Conservation (phyloP, 768 basidiomycete species). For the Tylopilus felleus region DNA sequence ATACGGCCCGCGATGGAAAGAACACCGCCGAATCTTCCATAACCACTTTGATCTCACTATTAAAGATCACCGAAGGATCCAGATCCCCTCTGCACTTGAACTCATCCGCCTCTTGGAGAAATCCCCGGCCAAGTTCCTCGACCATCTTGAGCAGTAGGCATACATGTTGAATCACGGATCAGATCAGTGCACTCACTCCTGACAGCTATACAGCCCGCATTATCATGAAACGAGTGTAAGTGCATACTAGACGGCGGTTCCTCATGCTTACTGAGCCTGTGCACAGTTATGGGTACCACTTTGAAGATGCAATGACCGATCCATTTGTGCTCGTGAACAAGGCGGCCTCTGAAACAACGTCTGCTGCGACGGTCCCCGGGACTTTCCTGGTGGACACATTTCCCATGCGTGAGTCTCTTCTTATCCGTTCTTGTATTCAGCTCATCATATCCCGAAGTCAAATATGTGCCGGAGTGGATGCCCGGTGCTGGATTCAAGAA, state of each 20-base stretch:
- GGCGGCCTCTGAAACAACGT: slow-evolving; percentile 2
- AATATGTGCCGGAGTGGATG: slow-evolving; percentile 3
- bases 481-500: slow-evolving; percentile 3
- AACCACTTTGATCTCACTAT: slow-evolving; percentile 4
- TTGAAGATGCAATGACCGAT: slow-evolving; percentile 1
- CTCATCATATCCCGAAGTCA: background rate
- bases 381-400: slow-evolving; percentile 4
- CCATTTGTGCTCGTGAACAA: slow-evolving; percentile 7
- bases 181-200: background rate
- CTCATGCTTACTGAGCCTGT: background rate
- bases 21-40: slow-evolving; percentile 6
- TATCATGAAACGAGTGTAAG: slow-evolving; percentile 7
- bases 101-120: background rate
- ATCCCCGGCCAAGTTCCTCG: background rate
- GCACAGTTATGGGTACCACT: slow-evolving; percentile 1
- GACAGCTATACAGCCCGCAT: slow-evolving; percentile 4
- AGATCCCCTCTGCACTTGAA: slow-evolving; percentile 2
- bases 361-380: slow-evolving; percentile 1
- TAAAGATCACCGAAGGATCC: slow-evolving; percentile 1
- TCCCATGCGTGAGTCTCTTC: background rate
- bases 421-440: background rate
- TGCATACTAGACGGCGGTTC: background rate
- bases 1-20: slow-evolving; percentile 1
- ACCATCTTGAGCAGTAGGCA: slow-evolving; percentile 4
- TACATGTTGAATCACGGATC: background rate